Base-by-base conservation (phyloP, 495 filamentous ascomycete genomes). In the Cudoniella acicularis region DNA sequence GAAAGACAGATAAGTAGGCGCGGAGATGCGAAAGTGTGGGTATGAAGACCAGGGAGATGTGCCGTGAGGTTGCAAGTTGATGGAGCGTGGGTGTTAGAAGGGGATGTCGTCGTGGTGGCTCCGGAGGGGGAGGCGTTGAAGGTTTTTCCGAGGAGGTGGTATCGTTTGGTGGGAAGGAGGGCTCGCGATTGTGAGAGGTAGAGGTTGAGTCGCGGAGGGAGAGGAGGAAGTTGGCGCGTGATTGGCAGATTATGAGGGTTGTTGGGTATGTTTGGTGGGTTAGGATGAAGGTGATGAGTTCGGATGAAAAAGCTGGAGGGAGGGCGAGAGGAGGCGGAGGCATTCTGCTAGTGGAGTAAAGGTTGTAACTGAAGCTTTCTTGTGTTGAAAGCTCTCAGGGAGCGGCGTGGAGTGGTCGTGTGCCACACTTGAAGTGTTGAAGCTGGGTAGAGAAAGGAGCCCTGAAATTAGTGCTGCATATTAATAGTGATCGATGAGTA, bases 21-120 rank as follows among this genome's bases (percentile, higher is more conserved):
- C 88, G 85, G 4, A 96, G 81, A 73, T 87, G 84, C 27, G 89
- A 84, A 42, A 95, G 71, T 4, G 85, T 89, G 10, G 89, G 84
- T 59, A 84, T 79, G 72, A 91, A 96, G 36, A 83, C 74, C 1
- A 92, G 69, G 52, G 78, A 81, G 59, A 92, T 79, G 57, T 81
- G 80, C 52, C 80, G 80, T n/a, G 89, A 85, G 20, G 77, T 77
- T 16, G 87, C 77, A 40, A 96, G 75, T 48, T 87, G 77, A 59
- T 85, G 79, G 47, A 96, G 82, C 2, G 87, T 87, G 53, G 86
- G 84, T 13, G 78, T 74, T 16, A 87, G 67, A 23, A 90, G 73
- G 49, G 70, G 67, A 62, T 75, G 71, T 49, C 58, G 60, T 36
- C 43, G 16, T 41, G 41, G 42, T 0, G 49, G 52, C 17, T 54